Base-by-base conservation (phyloP, 148 eudicot genomes). In the Beta vulgaris region DNA sequence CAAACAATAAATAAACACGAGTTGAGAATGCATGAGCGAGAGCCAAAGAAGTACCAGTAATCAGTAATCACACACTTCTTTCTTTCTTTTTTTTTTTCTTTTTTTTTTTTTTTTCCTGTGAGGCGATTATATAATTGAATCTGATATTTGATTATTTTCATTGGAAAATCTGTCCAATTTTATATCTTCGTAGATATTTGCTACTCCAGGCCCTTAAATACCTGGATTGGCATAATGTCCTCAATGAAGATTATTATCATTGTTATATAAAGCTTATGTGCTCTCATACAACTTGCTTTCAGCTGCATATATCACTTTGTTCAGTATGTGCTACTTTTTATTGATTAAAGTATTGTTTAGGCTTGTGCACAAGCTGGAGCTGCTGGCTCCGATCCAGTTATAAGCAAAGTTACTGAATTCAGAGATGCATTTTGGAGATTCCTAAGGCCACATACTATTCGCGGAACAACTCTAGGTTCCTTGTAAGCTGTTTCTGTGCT, bases 391-490 rank as follows among this genome's bases (percentile, higher is more conserved):
- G 93, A 86, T 80, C 88, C 96, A n/a, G 55, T 79, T 66, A 37
- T 78, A 60, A 77, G 85, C 77, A 94, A 89, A 68, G 75, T 92
- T 75, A 74, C 83, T 35, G 87, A 81, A 29, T 90, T 92, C 82
- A 87, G 82, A 76, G 85, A 90, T 83, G 93, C 98, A 68, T 85
- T 88, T 74, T 94, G 98, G 98, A 92, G 98, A 82, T 94, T 94
- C 76, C 83, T 94, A 36, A 94, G 98, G 74, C 98, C 98, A 40
- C 98, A 94, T 55, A 94, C 98, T 5, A 94, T 94, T 68, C 98
- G 98, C 53, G 98, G 98, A 86, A 94, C 98, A 49, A 83, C 96
- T 37, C 82, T 94, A 73, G 98, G 98, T 78, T 94, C 98, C 73
- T 59, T 49, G 98, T 94, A 82, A 83, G 93, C 74, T 54, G 21